These are phyloP conservation scores for Leucocoprinus sp. DNA, from an alignment of 768 basidiomycete genomes.

Conservation along the genomic window DNA sequence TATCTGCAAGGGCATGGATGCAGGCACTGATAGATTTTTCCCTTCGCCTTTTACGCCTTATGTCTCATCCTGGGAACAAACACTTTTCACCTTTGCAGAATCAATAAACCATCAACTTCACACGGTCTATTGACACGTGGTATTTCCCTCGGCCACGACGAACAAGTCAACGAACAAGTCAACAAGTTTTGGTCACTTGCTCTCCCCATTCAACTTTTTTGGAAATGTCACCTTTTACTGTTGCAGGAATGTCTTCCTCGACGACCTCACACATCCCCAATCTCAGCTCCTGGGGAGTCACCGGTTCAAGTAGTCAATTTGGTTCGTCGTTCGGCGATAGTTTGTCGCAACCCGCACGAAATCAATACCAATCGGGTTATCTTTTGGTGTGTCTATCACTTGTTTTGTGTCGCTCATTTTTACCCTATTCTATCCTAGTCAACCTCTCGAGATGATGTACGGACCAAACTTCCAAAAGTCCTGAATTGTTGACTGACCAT, in stretches of 20 bases:
- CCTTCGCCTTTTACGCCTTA: too few species aligned
- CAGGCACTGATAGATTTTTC: too few species aligned
- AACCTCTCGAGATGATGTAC: constrained; percentile 53
- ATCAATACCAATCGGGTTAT: constrained; percentile 77
- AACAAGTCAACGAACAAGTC: too few species aligned
- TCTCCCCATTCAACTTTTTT: too few species aligned
- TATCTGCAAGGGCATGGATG: too few species aligned
- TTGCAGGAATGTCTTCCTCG: constrained; percentile 54
- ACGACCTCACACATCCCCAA: constrained; percentile 40
- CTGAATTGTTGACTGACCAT: constrained; percentile 5
- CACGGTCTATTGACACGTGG: too few species aligned
- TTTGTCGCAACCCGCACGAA: constrained; percentile 62
- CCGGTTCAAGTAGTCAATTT: constrained; percentile 35
- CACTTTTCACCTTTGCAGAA: too few species aligned
- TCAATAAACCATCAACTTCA: too few species aligned
- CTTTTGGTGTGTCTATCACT: constrained; percentile 48
- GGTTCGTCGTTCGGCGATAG: constrained; percentile 54
- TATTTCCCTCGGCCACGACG: too few species aligned
- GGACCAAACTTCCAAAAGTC: constrained; percentile 7
- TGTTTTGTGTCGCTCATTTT: neutral
- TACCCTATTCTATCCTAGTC: constrained; percentile 30
- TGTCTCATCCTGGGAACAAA: too few species aligned
- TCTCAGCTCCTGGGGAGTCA: constrained; percentile 42
- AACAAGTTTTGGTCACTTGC: too few species aligned
- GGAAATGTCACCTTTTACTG: constrained; percentile 46